Percentiles rank a stretch among this genome's conserved stretches.
Evolutionary conservation across 179 eudicot genomes (phyloP).

Genomic region (Heliamphora pulchella): DNA sequence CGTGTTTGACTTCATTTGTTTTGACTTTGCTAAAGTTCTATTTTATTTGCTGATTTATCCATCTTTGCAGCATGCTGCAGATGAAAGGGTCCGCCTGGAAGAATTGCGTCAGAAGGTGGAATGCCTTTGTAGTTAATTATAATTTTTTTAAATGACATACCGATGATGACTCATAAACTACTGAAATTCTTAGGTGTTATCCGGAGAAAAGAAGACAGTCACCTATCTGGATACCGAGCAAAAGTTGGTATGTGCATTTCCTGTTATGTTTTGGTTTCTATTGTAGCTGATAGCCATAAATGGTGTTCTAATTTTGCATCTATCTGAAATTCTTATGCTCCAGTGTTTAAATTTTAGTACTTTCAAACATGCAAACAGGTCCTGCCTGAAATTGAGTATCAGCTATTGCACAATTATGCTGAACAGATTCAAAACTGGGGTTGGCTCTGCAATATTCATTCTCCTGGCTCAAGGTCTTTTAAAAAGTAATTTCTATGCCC

Average conservation of each 20-base stretch:
- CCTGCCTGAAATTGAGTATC: conserved; percentile 80
- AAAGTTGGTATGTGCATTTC: conserved; percentile 53
- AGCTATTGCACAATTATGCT: conserved; percentile 73
- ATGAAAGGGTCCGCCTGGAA: conserved; percentile 93
- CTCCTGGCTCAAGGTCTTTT: conserved; percentile 54
- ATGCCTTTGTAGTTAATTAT: background rate
- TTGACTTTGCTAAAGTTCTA: conserved; percentile 16
- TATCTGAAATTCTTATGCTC: background rate
- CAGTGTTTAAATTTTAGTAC: conserved; percentile 1
- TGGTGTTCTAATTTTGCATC: background rate
- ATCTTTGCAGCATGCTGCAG: conserved; percentile 90
- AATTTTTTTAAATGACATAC: background rate
- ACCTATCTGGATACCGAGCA: conserved; percentile 71
- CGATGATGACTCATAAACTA: conserved; percentile 11
- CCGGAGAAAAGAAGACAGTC: conserved; percentile 70
- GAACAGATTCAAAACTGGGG: conserved; percentile 79
- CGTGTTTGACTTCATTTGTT: background rate
- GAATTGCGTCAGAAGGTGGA: conserved; percentile 83
- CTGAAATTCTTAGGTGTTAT: conserved; percentile 50
- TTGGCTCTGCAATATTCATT: conserved; percentile 84
- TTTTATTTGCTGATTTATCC: background rate
- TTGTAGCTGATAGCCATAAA: background rate
- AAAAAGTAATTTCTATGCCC: conserved; percentile 45
- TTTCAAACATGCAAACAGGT: conserved; percentile 39
- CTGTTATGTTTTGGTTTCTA: background rate